Conservation (phyloP, 78 protist species). For the Acrasis kona region DNA sequence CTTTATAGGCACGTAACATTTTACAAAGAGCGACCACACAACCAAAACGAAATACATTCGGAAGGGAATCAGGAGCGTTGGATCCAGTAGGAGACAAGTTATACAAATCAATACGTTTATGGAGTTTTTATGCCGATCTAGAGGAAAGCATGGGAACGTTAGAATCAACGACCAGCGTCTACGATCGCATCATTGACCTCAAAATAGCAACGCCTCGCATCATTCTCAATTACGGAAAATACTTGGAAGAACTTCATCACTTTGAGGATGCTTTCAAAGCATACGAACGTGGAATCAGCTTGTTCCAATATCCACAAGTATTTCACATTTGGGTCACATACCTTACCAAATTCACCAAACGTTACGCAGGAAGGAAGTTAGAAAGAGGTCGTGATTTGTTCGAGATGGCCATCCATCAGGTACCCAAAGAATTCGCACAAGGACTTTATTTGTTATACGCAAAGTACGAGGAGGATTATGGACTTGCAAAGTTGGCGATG, state of each 20-base stretch:
- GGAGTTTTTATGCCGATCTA: conserved; percentile 90
- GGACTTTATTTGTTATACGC: conserved; percentile 30
- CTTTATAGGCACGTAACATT: conserved; percentile 36
- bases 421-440: conserved; percentile 45
- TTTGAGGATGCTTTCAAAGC: conserved; percentile 80
- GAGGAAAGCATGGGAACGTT: conserved; percentile 85
- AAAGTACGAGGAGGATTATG: conserved; percentile 39
- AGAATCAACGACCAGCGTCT: conserved; percentile 42
- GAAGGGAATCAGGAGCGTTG: not conserved
- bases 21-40: conserved; percentile 25
- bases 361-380: conserved; percentile 78
- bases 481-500: conserved; percentile 86
- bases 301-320: conserved; percentile 79
- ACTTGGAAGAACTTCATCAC: conserved; percentile 72
- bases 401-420: conserved; percentile 71
- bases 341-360: conserved; percentile 72
- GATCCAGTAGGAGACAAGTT: conserved; percentile 57
- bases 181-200: conserved; percentile 66
- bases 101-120: conserved; percentile 58
- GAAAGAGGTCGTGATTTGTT: conserved; percentile 93
- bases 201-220: conserved; percentile 80
- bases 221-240: conserved; percentile 77
- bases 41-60: conserved; percentile 4
- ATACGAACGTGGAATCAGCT: conserved; percentile 71
- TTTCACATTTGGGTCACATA: conserved; percentile 82